A percentile compares a stretch with the other conserved stretches of the same genome.
phyloP scores from a whole-genome alignment of 768 basidiomycete species.

The Lactarius tabidus region DNA sequence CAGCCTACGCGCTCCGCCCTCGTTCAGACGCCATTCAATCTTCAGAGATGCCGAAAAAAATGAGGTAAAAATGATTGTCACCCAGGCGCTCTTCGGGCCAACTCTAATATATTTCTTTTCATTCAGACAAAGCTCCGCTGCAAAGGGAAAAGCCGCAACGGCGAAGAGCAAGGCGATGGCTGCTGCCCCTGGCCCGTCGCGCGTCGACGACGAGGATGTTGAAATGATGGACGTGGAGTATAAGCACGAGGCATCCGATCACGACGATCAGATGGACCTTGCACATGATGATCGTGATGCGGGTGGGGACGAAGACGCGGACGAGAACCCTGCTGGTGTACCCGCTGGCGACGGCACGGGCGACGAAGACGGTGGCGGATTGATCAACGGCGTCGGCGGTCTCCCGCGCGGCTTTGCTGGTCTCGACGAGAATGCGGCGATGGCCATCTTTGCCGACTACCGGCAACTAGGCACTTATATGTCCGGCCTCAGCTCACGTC shows the following conservation, averaged over 20 bases:
- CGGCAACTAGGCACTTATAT: slow-evolving; percentile 90
- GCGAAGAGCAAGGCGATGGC: slow-evolving; percentile 54
- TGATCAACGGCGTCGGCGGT: slow-evolving; percentile 29
- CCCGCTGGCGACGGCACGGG: slow-evolving; percentile 32
- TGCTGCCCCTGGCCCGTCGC: slow-evolving; percentile 58
- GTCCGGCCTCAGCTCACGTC: slow-evolving; percentile 79
- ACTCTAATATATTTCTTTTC: slow-evolving; percentile 18
- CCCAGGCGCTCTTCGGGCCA: neutral
- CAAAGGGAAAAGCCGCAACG: slow-evolving; percentile 38
- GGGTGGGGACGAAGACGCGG: slow-evolving; percentile 47
- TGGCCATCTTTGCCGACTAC: slow-evolving; percentile 85
- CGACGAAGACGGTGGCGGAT: slow-evolving; percentile 36
- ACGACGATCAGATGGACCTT: slow-evolving; percentile 43
- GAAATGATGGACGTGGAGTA: slow-evolving; percentile 71
- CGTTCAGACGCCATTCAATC: slow-evolving; percentile 40
- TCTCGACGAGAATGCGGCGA: slow-evolving; percentile 64
- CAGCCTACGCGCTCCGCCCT: slow-evolving; percentile 66
- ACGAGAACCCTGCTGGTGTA: slow-evolving; percentile 38
- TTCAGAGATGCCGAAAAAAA: slow-evolving; percentile 71
- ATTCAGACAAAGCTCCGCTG: slow-evolving; percentile 44
- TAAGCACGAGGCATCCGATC: slow-evolving; percentile 45
- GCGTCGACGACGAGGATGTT: slow-evolving; percentile 64
- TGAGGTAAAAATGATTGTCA: slow-evolving; percentile 47
- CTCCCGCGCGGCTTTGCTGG: slow-evolving; percentile 25
- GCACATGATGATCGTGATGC: slow-evolving; percentile 46